phyloP scores from a whole-genome alignment of 345 rosid species.

The Raphanus sativus region DNA sequence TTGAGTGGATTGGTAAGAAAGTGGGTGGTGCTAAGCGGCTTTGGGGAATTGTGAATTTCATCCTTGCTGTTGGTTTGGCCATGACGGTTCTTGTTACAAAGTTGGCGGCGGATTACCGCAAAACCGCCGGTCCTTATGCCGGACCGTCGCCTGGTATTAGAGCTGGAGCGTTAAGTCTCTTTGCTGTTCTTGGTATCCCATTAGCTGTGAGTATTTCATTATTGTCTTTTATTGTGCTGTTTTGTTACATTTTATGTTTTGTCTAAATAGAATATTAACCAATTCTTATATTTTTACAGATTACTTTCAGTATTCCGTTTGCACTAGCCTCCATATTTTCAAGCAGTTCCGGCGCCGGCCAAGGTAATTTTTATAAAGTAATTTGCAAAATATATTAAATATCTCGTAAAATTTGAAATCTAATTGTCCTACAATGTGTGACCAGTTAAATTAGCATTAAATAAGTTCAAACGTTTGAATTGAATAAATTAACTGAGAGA shows the following conservation, averaged over 20 bases:
- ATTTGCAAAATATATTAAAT: not conserved
- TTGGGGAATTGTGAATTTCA: slow-evolving; percentile 69
- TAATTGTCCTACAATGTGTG: not conserved
- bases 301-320: slow-evolving; percentile 72
- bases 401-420: not conserved
- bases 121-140: slow-evolving; percentile 1
- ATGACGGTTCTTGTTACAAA: slow-evolving; percentile 56
- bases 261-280: not conserved
- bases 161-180: slow-evolving; percentile 55
- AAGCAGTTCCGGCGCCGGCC: slow-evolving; percentile 61
- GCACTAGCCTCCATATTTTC: slow-evolving; percentile 88
- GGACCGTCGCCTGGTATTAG: slow-evolving; percentile 45
- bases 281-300: slow-evolving; percentile 43
- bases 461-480: slow-evolving; percentile 5
- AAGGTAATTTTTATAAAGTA: slow-evolving; percentile 46
- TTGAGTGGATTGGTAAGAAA: slow-evolving; percentile 43
- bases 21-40: slow-evolving; percentile 56
- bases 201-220: slow-evolving; percentile 50
- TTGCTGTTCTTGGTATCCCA: slow-evolving; percentile 74
- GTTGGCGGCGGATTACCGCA: slow-evolving; percentile 48
- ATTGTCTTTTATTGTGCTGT: not conserved
- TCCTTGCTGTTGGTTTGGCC: slow-evolving; percentile 53
- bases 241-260: not conserved
- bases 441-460: slow-evolving; percentile 6
- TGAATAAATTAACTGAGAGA: slow-evolving; percentile 13